Evolutionary conservation across 306 rosid genomes (phyloP), one percentile per base, ranked within the genome.

Genomic region (Canavalia ensiformis): DNA sequence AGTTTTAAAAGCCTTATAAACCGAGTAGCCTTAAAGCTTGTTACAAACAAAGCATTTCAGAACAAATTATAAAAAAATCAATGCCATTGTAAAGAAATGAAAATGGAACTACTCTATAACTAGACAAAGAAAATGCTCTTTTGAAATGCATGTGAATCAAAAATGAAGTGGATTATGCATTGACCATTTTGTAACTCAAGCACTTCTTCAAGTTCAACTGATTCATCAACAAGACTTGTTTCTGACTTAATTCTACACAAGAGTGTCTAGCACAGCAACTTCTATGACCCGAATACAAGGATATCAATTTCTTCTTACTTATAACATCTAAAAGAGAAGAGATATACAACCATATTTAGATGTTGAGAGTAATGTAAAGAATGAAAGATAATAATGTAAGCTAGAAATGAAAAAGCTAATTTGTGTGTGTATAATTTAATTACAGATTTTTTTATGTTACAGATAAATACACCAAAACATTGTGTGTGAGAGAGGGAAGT

Each of bases 401-500:
- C 58, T 37, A 25, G 50, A 47, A 55, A 44, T 31, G 29, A 37
- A 57, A 50, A 63, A 12, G 11, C 11, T 8, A 63, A 29, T 63
- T 13, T 65, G 47, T 65, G 33, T 65, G 47, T 18, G 7, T 58
- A 4, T 31, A 79, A 33, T 45, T 78, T 34, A 34, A 57, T 49
- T 33, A 34, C 60, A 69, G 9, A 29, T 18, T 0, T 35, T 12
- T 55, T 56, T 79, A 30, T 8, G 18, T 37, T 46, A 9, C n/a
- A 45, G 35, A 5, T 35, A 68, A 68, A 68, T 18, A 68, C 49
- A 76, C 49, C 37, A 62, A 47, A 45, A 60, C 29, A 74, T 30
- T 45, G 34, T 75, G n/a, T 9, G 80, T 35, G 78, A 42, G 66
- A 69, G 70, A 44, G 60, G 63, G 3, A 72, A 72, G 79, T 46